Conservation (phyloP, 2,329 filamentous ascomycete genomes). For the Botrytis elliptica region DNA sequence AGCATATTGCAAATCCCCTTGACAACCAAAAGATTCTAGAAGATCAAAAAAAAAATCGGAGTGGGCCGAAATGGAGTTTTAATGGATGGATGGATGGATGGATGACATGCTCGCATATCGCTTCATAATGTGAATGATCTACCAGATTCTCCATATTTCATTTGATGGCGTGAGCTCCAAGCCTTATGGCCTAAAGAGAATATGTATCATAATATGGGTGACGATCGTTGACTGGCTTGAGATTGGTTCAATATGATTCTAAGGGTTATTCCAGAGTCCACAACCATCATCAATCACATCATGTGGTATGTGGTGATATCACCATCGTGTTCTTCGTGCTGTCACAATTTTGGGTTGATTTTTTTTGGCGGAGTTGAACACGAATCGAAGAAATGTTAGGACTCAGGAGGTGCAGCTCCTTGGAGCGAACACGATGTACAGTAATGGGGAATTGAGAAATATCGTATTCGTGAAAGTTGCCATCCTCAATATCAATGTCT, state of each 20-base stretch:
- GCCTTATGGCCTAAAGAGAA: background rate
- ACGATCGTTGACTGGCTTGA: background rate
- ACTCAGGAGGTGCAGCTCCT: background rate
- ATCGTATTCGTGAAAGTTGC: background rate
- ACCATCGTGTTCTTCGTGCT: background rate
- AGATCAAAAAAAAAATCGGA: constrained; percentile 4
- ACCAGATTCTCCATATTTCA: constrained; percentile 16
- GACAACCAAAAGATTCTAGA: constrained; percentile 2
- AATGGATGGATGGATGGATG: background rate
- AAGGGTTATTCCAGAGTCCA: background rate
- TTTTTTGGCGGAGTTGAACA: background rate
- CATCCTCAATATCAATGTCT: background rate
- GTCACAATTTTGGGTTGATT: background rate
- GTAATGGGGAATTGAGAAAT: background rate
- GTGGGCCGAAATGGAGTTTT: background rate
- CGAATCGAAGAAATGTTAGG: background rate
- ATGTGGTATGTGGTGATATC: constrained; percentile 7
- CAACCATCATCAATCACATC: background rate
- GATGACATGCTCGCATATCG: background rate
- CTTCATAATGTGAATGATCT: background rate
- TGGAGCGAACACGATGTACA: background rate
- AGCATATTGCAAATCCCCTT: constrained; percentile 8
- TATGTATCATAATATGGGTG: background rate
- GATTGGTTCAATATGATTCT: background rate
- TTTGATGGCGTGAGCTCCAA: constrained; percentile 15